These are phyloP conservation scores for Graphilbum ipis-grandicollis DNA, from an alignment of 2,329 filamentous ascomycete species.

Conservation along the genomic window DNA sequence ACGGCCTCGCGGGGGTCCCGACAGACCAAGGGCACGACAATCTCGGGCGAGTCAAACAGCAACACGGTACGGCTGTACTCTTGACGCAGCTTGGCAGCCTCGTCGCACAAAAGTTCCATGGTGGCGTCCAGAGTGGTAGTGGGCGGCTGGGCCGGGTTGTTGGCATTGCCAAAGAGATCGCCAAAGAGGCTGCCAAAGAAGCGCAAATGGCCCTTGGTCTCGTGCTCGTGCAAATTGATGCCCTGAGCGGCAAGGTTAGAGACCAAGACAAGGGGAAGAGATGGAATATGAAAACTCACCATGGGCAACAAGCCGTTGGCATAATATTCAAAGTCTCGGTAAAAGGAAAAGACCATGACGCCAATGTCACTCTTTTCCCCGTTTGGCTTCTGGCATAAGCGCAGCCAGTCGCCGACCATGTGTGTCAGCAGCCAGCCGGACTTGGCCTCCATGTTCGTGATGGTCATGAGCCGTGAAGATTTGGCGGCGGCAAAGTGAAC, in stretches of 20 bases:
- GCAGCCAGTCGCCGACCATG: slow-evolving; percentile 7
- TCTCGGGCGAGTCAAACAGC: slow-evolving; percentile 8
- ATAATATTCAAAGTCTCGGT: slow-evolving; percentile 7
- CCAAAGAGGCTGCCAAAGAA: slow-evolving; percentile 6
- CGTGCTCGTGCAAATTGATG: slow-evolving; percentile 6
- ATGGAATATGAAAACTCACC: not conserved
- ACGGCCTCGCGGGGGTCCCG: slow-evolving; percentile 1
- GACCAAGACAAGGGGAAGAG: not conserved
- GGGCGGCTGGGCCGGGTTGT: not conserved
- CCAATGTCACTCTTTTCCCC: slow-evolving; percentile 3
- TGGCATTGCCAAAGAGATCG: slow-evolving; percentile 1
- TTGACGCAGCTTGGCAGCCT: slow-evolving; percentile 2
- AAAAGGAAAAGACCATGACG: slow-evolving; percentile 7
- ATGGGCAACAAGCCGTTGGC: slow-evolving; percentile 3
- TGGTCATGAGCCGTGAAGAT: not conserved
- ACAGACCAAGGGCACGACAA: slow-evolving; percentile 2
- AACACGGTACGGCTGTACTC: slow-evolving; percentile 4
- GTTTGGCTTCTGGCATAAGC: not conserved
- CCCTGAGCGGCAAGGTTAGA: not conserved
- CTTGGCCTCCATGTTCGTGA: slow-evolving; percentile 4
- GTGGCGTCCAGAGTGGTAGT: slow-evolving; percentile 2
- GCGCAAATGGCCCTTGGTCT: slow-evolving; percentile 4
- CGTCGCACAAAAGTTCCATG: slow-evolving; percentile 6
- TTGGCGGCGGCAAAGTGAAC: slow-evolving; percentile 2
- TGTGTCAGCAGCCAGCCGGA: slow-evolving; percentile 6